Conservation (phyloP, 106 monocot genomes). For the Amphibolis antarctica region DNA sequence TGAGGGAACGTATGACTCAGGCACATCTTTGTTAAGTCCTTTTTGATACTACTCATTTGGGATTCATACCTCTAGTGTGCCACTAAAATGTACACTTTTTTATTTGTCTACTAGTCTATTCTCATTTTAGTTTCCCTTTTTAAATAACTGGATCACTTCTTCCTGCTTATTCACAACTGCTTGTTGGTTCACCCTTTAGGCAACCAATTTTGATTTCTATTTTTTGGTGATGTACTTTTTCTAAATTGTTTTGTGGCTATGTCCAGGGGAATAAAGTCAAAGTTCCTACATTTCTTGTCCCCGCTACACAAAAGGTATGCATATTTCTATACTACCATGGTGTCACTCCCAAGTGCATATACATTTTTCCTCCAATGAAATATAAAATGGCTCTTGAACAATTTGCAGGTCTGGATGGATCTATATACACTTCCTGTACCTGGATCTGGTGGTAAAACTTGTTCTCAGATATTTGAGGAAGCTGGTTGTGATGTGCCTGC, state of each 20-base stretch:
- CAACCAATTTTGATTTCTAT: no score
- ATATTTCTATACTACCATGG: neutral
- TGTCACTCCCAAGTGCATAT: neutral
- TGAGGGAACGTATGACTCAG: no score
- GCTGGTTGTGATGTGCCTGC: slow-evolving; percentile 73
- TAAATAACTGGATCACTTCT: no score
- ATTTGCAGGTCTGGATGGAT: slow-evolving; percentile 76
- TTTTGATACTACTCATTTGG: no score
- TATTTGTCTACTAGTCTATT: no score
- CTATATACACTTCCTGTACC: slow-evolving; percentile 68
- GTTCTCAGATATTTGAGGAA: slow-evolving; percentile 88
- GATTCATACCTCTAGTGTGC: no score
- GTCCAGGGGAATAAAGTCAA: slow-evolving; percentile 60
- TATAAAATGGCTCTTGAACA: neutral
- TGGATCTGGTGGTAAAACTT: slow-evolving; percentile 82
- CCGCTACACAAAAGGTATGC: slow-evolving; percentile 80
- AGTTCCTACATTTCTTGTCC: slow-evolving; percentile 79
- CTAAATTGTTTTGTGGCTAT: slow-evolving; percentile 1
- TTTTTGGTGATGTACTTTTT: neutral
- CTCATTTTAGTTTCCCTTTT: no score
- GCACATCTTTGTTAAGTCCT: no score
- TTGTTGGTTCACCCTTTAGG: no score
- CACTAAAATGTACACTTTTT: no score
- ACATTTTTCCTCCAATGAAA: neutral
- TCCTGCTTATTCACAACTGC: no score